Evolutionary conservation across 768 basidiomycete species (phyloP), one percentile per base, ranked within the genome.

Genomic region (Naganishia randhawae): DNA sequence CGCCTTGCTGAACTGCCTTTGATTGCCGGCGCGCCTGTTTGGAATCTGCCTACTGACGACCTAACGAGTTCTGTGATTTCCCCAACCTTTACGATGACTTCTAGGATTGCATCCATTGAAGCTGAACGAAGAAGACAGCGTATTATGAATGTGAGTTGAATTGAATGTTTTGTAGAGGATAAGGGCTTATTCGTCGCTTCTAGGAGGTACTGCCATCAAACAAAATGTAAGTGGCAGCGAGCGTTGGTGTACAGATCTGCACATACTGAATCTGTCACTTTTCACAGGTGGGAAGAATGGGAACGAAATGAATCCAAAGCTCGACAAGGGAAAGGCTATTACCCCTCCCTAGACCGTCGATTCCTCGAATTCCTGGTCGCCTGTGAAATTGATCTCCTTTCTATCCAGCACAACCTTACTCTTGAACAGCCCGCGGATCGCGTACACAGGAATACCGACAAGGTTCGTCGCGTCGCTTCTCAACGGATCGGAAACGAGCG

Each of bases 331-430:
- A 62, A 76, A 70, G 78, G 78, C 27, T 79, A 76, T 73, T 76
- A 77, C 69, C 78, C 78, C 32, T 65, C 71, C 31, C 67, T 79
- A 48, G 78, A 79, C 70, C 76, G 75, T 7, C 76, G 76, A 53
- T 79, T 79, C 63, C 73, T 79, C 22, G 77, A 79, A 70, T 73
- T 79, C 33, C 71, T 79, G 11, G 78, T 79, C 27, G 74, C 74
- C 3, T 76, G 76, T 10, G 78, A 79, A 65, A 79, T 79, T 54
- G 69, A 73, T 62, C 73, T 73, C 64, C 71, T 77, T 14, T 73
- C 78, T 3, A 65, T 75, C 52, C 74, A 77, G 8, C 69, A 76
- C n/a, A 50, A 71, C 32, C 41, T 50, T 5, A 33, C 61, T 14
- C 33, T 54, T 25, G 31, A 41, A 2, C 42, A 71, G 2, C 50